These are phyloP conservation scores for Fusarium sp. DNA, from an alignment of 2,329 filamentous ascomycete species.

Conservation along the genomic window DNA sequence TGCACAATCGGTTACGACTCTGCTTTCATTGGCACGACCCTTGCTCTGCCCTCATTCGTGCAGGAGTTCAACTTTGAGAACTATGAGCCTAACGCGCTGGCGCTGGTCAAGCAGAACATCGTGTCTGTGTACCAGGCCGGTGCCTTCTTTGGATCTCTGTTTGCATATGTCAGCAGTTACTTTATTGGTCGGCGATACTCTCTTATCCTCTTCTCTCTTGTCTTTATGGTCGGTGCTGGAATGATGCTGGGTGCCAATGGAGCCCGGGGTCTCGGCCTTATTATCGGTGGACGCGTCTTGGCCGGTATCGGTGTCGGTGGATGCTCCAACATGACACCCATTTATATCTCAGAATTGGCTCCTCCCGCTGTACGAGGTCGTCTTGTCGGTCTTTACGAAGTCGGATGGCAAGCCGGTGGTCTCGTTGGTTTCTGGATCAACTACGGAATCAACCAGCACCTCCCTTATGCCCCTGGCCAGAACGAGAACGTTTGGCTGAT, in stretches of 20 bases:
- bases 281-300: constrained; percentile 71
- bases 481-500: constrained; percentile 67
- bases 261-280: constrained; percentile 70
- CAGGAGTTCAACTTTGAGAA: constrained; percentile 72
- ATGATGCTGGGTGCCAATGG: constrained; percentile 76
- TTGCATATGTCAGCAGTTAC: constrained; percentile 73
- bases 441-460: constrained; percentile 67
- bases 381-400: constrained; percentile 73
- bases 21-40: constrained; percentile 82
- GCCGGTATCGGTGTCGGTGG: constrained; percentile 72
- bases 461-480: constrained; percentile 53
- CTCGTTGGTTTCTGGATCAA: constrained; percentile 74
- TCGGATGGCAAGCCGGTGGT: constrained; percentile 72
- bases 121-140: constrained; percentile 85
- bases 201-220: constrained; percentile 66
- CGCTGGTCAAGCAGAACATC: constrained; percentile 77
- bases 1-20: constrained; percentile 73
- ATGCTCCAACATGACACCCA: constrained; percentile 70
- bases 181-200: constrained; percentile 74
- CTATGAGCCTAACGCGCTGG: constrained; percentile 59
- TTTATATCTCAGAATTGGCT: constrained; percentile 69
- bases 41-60: constrained; percentile 75
- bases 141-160: constrained; percentile 82
- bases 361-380: constrained; percentile 73
- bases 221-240: constrained; percentile 78